These are phyloP conservation scores for Populus tremula DNA, from an alignment of 345 rosid species.

Conservation along the genomic window DNA sequence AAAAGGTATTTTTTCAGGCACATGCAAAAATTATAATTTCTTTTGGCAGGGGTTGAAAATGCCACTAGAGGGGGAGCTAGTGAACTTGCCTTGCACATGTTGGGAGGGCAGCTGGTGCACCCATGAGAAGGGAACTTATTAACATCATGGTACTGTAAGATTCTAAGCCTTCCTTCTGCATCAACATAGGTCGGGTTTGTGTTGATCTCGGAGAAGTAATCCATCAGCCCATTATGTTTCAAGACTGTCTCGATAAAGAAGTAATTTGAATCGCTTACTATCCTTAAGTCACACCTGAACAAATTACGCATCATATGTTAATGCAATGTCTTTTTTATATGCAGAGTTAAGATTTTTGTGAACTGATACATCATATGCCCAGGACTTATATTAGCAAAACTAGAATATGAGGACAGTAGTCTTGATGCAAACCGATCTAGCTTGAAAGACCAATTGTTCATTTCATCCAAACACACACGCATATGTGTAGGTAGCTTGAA, in stretches of 20 bases:
- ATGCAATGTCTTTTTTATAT: neutral
- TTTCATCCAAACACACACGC: too few relatives aligned
- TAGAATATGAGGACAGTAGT: too few relatives aligned
- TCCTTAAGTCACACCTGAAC: slow-evolving; percentile 27
- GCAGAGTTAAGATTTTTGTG: too few relatives aligned
- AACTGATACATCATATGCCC: too few relatives aligned
- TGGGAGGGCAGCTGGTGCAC: slow-evolving; percentile 31
- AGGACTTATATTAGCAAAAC: too few relatives aligned
- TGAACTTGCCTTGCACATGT: slow-evolving; percentile 36
- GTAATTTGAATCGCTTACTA: slow-evolving; percentile 29
- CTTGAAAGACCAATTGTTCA: too few relatives aligned
- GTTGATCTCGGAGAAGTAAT: slow-evolving; percentile 28
- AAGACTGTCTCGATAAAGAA: slow-evolving; percentile 31
- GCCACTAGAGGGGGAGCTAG: neutral
- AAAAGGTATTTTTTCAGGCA: too few relatives aligned
- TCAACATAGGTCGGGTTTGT: slow-evolving; percentile 28
- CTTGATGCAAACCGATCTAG: too few relatives aligned
- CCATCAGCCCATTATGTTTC: slow-evolving; percentile 18
- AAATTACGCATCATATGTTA: neutral
- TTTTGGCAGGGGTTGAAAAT: neutral
- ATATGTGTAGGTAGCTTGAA: too few relatives aligned
- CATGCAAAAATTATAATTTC: neutral
- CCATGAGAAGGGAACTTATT: slow-evolving; percentile 13
- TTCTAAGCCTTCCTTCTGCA: slow-evolving; percentile 17
- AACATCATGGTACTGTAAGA: slow-evolving; percentile 25